Evolutionary conservation across 2,329 filamentous ascomycete genomes (phyloP).

Genomic region (Colletotrichum shisoi): DNA sequence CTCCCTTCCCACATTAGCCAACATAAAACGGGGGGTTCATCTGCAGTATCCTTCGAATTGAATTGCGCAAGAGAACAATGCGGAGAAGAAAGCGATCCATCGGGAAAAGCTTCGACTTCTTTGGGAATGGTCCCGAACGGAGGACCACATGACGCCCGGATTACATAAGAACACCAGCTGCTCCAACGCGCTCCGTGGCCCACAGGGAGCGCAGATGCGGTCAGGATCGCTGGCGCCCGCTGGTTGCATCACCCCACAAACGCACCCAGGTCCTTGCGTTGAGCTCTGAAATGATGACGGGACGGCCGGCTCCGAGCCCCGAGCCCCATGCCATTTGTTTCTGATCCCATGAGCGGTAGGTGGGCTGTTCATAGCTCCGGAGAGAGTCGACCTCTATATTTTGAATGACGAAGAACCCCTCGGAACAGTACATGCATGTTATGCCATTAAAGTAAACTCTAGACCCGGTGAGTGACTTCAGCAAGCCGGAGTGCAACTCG

Average conservation of each 20-base stretch:
- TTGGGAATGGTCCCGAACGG: conserved; percentile 7
- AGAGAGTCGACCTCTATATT: not conserved
- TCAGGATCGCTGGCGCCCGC: conserved; percentile 1
- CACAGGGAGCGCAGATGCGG: not conserved
- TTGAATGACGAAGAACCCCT: not conserved
- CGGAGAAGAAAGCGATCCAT: conserved; percentile 4
- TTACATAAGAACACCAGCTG: not conserved
- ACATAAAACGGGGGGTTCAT: conserved; percentile 3
- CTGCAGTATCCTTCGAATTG: not conserved
- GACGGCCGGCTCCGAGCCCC: conserved; percentile 7
- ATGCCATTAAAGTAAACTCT: conserved; percentile 11
- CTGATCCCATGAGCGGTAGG: not conserved
- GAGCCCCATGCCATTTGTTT: not conserved
- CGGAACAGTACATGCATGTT: not conserved
- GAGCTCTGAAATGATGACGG: conserved; percentile 4
- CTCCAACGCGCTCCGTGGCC: not conserved
- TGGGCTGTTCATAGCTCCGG: not conserved
- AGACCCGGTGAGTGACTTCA: not conserved
- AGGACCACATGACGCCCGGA: conserved; percentile 14
- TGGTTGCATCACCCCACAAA: conserved; percentile 10
- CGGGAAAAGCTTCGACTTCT: conserved; percentile 6
- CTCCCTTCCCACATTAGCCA: not conserved
- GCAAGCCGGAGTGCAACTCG: not conserved
- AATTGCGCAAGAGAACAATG: not conserved
- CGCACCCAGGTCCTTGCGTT: not conserved